Evolutionary conservation across 1,139 yeast genomes (phyloP), one percentile per base, ranked within the genome.

Genomic region (Tardiomyces digboiensis): DNA sequence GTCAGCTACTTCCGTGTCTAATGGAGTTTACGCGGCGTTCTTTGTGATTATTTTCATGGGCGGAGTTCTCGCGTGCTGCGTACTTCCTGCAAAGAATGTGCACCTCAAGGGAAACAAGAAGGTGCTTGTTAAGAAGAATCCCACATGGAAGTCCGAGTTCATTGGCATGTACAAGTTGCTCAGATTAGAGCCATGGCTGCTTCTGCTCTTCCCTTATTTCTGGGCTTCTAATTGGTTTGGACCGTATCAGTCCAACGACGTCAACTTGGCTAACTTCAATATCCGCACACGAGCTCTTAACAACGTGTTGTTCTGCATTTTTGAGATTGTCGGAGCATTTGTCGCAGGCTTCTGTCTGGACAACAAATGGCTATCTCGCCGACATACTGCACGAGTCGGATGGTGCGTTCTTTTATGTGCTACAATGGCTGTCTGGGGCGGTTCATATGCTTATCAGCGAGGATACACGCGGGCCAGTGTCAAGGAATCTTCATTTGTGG

Each of bases 201-300:
- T 61, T 40, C 55, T 72, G 23, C 53, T 78, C 57, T 76, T 77
- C 70, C 81, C 81, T 39, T 72, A 76, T 76, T 78, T 78, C 59
- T 74, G 75, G 54, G 71, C 79, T 19, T 75, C 82, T 38, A 78
- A 78, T 65, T 77, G 80, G 79, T 78, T 77, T 63, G 76, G 76
- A 65, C 75, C 82, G 39, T 78, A 78, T 60, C 82, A 78, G 60
- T 77, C 75, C 54, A 76, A 77, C 57, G 75, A 74, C 49, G 69
- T 73, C 58, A 78, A 78, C 58, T 75, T 73, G 33, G 75, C 75
- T 19, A 67, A 74, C 48, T 78, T 78, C 62, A 76, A 72, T 56
- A 62, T 77, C 46, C 70, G 82, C 59, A 75, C 83, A 22, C 70
- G 83, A 56, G 74, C 83, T 2, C 68, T 78, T 55, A 78, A 78